Evolutionary conservation across 306 rosid species (phyloP), one percentile per base, ranked within the genome.

Genomic region (Oxytropis ochrocephala): DNA sequence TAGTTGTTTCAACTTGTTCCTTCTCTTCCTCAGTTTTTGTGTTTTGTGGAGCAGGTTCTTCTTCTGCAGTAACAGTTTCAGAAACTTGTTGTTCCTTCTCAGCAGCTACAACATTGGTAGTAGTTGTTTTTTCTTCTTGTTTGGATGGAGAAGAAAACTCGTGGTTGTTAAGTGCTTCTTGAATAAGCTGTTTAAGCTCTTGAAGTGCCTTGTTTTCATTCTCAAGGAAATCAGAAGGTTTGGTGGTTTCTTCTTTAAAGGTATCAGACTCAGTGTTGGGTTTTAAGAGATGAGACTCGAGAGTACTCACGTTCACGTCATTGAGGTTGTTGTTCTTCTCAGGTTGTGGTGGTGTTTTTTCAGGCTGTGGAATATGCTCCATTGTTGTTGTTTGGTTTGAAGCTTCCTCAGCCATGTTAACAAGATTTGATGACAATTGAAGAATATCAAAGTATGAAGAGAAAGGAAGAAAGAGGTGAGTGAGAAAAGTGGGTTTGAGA

Each of bases 181-280:
- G 92, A 62, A 89, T 21, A 1, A 86, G 92, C 0, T 24, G 80
- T 65, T 86, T 86, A 4, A 89, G 82, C 21, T 89, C 92, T 1
- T 84, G 80, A 6, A 89, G 86, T 0, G 92, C 81, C 51, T 82
- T 89, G 81, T 75, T 89, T 13, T 89, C 73, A 3, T 53, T 42
- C 4, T 82, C 81, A 0, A 78, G 36, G 32, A 81, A 85, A 12
- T 89, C 89, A 41, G 88, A 59, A 17, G 83, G 71, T 36, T 38
- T 73, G 42, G 76, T 82, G 17, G 83, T 86, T 75, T 89, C 96
- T 64, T 89, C 84, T 66, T 82, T 84, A 39, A 78, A 88, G 3
- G 81, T 50, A 63, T 5, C 75, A 0, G 85, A 69, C 17, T 79
- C 74, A 3, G 86, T 8, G 3, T 35, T 43, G 35, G 85, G 62